A percentile compares a stretch with the other conserved stretches of the same genome.
Evolutionary conservation across 208 protist genomes (phyloP).

Genomic region (Leishmania lainsoni): DNA sequence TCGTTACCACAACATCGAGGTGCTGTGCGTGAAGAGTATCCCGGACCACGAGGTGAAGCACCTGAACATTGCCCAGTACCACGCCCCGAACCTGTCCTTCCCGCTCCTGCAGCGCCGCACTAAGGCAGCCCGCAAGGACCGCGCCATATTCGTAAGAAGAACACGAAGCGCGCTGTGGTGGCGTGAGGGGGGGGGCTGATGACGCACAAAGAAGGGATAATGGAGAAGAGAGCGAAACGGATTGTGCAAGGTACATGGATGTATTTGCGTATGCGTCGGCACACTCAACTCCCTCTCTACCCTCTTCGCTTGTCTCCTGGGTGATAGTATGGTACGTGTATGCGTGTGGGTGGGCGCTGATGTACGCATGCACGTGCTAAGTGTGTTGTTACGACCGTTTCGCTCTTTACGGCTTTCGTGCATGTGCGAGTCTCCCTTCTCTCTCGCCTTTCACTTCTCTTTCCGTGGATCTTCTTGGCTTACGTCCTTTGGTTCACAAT

Average conservation of each 20-base stretch:
- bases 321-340: background rate
- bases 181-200: conserved; percentile 31
- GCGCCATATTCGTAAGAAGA: conserved; percentile 86
- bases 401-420: background rate
- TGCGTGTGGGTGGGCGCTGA: background rate
- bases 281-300: background rate
- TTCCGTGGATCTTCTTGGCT: background rate
- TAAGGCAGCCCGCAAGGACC: conserved; percentile 81
- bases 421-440: background rate
- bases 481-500: background rate
- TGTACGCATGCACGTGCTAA: background rate
- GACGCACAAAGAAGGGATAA: background rate
- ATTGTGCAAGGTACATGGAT: background rate
- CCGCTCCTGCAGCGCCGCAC: conserved; percentile 93
- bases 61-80: conserved; percentile 93
- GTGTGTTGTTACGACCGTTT: background rate
- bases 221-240: background rate
- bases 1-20: conserved; percentile 95
- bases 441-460: background rate
- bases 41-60: conserved; percentile 81
- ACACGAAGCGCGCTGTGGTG: conserved; percentile 81
- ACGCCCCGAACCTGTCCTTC: conserved; percentile 93
- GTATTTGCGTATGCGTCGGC: background rate
- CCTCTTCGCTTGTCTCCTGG: background rate
- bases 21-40: conserved; percentile 95